A percentile compares a stretch with the other conserved stretches of the same genome.
phyloP scores from a whole-genome alignment of 371 early-diverging fungal species.

The Apophysomyces trapeziformis region DNA sequence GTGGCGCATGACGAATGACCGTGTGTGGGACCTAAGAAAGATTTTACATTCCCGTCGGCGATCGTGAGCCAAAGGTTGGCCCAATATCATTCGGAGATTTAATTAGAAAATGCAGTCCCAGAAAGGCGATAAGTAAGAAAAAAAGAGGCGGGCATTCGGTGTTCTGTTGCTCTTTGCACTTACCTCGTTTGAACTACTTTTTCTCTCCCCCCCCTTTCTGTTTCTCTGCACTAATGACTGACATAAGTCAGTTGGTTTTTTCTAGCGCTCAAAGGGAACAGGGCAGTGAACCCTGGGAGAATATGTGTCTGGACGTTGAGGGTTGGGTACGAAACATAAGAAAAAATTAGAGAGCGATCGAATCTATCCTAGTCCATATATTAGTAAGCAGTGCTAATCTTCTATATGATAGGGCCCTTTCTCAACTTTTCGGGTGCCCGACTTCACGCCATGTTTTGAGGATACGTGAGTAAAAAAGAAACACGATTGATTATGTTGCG shows the following conservation, averaged over 20 bases:
- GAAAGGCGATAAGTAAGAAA: not conserved
- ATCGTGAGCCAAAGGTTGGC: too few relatives aligned
- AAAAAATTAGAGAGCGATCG: not conserved
- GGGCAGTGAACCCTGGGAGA: conserved; percentile 10
- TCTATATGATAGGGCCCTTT: conserved; percentile 65
- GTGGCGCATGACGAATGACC: too few relatives aligned
- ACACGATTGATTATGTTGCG: not conserved
- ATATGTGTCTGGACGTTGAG: conserved; percentile 42
- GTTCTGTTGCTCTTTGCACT: not conserved
- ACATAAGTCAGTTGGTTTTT: conserved; percentile 28
- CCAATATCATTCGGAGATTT: not conserved
- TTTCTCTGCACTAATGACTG: conserved; percentile 22
- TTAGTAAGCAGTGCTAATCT: conserved; percentile 2
- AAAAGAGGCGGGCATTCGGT: too few relatives aligned
- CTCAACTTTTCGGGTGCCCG: conserved; percentile 57
- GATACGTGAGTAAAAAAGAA: conserved; percentile 49
- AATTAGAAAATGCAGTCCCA: conserved; percentile 3
- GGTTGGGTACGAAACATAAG: conserved; percentile 43
- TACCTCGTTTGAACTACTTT: conserved; percentile 4
- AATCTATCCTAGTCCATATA: not conserved
- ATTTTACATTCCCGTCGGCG: too few relatives aligned
- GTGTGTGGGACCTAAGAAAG: too few relatives aligned
- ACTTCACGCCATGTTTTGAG: conserved; percentile 81
- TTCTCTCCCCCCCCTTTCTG: not conserved
- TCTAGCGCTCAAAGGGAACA: conserved; percentile 4